Percentiles rank a stretch among this genome's conserved stretches.
These are phyloP conservation scores for Pseudocercospora cruenta DNA, from an alignment of 2,329 filamentous ascomycete genomes.

Conservation along the genomic window DNA sequence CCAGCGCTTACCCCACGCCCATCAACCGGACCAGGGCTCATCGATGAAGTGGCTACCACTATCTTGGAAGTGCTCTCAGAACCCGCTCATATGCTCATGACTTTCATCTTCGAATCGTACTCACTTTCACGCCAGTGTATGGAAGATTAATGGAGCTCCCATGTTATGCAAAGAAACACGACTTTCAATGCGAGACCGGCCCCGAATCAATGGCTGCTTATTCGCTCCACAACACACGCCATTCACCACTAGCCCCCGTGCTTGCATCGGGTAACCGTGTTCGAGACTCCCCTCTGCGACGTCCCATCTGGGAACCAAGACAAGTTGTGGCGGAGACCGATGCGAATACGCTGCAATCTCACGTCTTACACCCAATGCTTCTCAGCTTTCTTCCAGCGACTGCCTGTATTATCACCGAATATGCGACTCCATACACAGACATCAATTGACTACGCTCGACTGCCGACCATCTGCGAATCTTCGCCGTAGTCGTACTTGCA, in stretches of 20 bases:
- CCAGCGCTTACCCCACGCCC: not conserved
- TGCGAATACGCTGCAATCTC: not conserved
- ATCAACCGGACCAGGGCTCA: not conserved
- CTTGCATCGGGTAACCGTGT: not conserved
- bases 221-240: not conserved
- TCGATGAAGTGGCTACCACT: not conserved
- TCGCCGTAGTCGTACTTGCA: not conserved
- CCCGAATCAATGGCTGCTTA: not conserved
- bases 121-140: not conserved
- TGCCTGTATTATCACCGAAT: not conserved
- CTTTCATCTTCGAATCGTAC: not conserved
- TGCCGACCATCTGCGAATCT: not conserved
- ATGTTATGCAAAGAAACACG: not conserved
- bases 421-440: not conserved
- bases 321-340: slow-evolving; percentile 1
- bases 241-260: not conserved
- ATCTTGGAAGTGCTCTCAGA: not conserved
- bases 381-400: not conserved
- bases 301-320: not conserved
- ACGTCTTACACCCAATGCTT: not conserved
- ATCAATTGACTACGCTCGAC: not conserved
- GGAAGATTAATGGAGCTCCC: not conserved
- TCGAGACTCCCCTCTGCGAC: not conserved
- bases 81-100: not conserved
- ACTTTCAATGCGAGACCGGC: not conserved